Percentiles rank a stretch among this genome's conserved stretches.
phyloP scores from a whole-genome alignment of 768 basidiomycete species.

The Rhodotorula kratochvilovae region DNA sequence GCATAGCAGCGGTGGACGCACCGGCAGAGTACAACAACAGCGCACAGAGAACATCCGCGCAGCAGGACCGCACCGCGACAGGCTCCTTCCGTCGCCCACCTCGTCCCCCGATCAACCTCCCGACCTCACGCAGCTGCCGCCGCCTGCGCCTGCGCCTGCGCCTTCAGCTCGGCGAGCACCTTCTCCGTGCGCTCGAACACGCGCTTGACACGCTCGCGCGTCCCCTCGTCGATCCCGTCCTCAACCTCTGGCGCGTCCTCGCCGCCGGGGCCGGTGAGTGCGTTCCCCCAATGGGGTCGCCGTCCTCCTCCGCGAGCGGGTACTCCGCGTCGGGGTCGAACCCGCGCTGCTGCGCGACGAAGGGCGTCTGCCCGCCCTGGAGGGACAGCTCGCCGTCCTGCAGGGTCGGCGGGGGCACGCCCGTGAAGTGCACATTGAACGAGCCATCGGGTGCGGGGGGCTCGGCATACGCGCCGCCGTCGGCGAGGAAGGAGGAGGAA shows the following conservation, averaged over 20 bases:
- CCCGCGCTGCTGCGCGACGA: conserved; percentile 10
- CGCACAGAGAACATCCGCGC: too few relatives aligned
- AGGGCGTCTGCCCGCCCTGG: conserved; percentile 5
- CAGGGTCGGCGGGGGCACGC: conserved; percentile 16
- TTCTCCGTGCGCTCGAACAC: conserved; percentile 23
- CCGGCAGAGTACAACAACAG: too few relatives aligned
- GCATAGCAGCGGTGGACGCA: too few relatives aligned
- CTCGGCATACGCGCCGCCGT: background rate
- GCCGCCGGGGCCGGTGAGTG: background rate
- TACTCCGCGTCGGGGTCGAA: conserved; percentile 31
- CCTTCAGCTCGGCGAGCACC: conserved; percentile 7
- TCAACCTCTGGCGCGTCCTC: background rate
- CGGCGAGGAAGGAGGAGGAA: background rate
- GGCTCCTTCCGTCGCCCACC: too few relatives aligned
- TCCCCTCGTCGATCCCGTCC: conserved; percentile 2
- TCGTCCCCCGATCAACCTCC: too few relatives aligned
- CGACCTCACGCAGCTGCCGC: too few relatives aligned
- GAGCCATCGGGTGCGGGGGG: conserved; percentile 7
- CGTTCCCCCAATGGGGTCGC: background rate
- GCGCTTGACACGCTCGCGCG: conserved; percentile 8
- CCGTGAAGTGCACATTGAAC: conserved; percentile 25
- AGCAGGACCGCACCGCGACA: too few relatives aligned
- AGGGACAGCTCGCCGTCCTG: conserved; percentile 15
- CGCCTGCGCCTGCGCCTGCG: background rate
- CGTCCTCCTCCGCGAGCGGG: conserved; percentile 14